Evolutionary conservation across 75 land plant species (phyloP).

Genomic region (Adiantum capillusveneris): DNA sequence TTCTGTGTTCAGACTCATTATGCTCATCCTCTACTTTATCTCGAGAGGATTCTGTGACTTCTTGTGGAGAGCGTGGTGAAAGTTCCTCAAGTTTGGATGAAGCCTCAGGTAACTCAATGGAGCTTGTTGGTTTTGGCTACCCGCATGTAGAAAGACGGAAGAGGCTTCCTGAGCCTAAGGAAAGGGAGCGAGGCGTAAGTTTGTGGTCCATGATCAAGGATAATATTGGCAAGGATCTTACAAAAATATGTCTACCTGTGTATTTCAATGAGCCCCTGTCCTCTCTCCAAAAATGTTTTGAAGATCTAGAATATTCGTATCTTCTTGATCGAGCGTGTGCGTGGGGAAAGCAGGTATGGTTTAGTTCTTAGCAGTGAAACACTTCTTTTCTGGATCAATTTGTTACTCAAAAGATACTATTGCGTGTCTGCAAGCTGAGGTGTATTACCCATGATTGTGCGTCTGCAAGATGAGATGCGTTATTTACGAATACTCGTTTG

Average conservation of each 20-base stretch:
- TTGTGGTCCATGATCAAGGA: conserved; percentile 92
- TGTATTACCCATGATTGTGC: no score
- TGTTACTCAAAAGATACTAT: no score
- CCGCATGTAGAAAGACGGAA: conserved; percentile 52
- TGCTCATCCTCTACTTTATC: not conserved
- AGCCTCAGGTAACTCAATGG: not conserved
- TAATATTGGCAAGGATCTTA: conserved; percentile 82
- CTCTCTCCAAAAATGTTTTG: conserved; percentile 85
- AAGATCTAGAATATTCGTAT: conserved; percentile 79
- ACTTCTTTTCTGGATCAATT: no score
- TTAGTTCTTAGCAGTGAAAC: no score
- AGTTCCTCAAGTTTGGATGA: not conserved
- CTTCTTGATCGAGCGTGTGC: conserved; percentile 72
- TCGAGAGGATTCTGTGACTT: conserved; percentile 10
- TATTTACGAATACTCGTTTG: no score
- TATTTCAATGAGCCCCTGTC: conserved; percentile 92
- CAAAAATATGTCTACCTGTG: conserved; percentile 82
- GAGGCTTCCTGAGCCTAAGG: conserved; percentile 72
- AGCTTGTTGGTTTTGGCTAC: conserved; percentile 25
- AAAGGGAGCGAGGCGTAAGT: conserved; percentile 77
- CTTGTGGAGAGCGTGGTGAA: conserved; percentile 2
- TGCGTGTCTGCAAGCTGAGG: no score
- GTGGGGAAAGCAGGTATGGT: conserved; percentile 79
- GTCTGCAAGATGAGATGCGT: no score
- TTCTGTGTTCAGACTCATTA: conserved; percentile 7